Base-by-base conservation (phyloP, 2,329 filamentous ascomycete genomes). In the Fusarium palustre region DNA sequence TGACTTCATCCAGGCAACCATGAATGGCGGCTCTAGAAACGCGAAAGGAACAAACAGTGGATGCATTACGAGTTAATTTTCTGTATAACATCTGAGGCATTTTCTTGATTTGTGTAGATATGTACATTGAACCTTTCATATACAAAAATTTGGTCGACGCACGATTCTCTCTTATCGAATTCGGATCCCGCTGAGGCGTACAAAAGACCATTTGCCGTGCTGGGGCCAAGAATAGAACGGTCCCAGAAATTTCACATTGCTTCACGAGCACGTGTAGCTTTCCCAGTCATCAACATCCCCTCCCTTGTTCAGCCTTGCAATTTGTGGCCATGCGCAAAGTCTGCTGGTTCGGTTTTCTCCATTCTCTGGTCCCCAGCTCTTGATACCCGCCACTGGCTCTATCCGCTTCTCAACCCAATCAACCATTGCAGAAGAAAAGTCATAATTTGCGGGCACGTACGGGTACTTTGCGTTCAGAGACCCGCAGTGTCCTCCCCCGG, bases 1-100 rank as follows among this genome's bases (percentile, higher is more conserved):
- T 47, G 59, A 55, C 11, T 63, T 63, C 31, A 24, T 63, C 1
- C 57, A 55, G 4, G 47, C 41, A 7, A 55, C 41, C 2, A 2
- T 63, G 4, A 22, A 62, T 22, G 41, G 39, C 1, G 57, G 59
- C 0, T 42, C 22, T 15, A 4, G 10, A n/a, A 38, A 31, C 16
- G 1, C 18, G 11, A 31, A 31, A 7, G 18, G 12, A 0, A 15
- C 7, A 15, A 13, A 1, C 3, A 2, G 6, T 30, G 12, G 2
- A 3, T 20, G 18, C 24, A 30, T 6, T 30, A 12, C 7, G 4
- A 30, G 7, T 20, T 10, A 4, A 15, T 1, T 30, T 5, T 12
- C 3, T 6, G 22, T 4, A n/a, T 6, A n/a, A 24, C 7, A 20
- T 5, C 4, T 12, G 10, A 2, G 5, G 18, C 16, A 12, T 11